Evolutionary conservation across 345 rosid species (phyloP), one percentile per base, ranked within the genome.

Genomic region (Odontarrhena argentea): DNA sequence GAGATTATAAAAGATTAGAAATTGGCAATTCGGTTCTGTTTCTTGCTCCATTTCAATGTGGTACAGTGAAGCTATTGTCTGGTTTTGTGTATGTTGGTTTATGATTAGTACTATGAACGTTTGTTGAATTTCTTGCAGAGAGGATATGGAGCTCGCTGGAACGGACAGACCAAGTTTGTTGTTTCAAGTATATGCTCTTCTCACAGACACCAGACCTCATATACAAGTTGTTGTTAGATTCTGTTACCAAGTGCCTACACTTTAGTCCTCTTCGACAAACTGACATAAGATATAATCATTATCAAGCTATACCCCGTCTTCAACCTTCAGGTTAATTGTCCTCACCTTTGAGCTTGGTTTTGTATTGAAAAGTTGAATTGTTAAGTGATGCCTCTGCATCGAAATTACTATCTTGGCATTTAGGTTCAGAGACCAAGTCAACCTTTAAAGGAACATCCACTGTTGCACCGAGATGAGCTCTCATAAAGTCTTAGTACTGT

Each of bases 401-500:
- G 25, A 91, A 87, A 79, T 87, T 96, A 65, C 96, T 94, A 78
- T 91, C 96, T 7, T 94, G 97, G 99, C 99, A 94, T 79, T 78
- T 94, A 77, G 94, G 87, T 13, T 87, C 96, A 35, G 99, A 91
- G 78, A 80, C 89, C n/a, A 95, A 84, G 57, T 77, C 94, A 13
- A 83, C 87, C 8, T 35, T 86, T n/a, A 91, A 86, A 80, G 97
- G 90, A 74, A 36, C 80, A 69, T 49, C 79, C 56, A 55, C 69
- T 28, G 54, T 71, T 77, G 38, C 78, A 44, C 71, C 81, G 49
- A 79, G 88, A 97, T 94, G 71, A 60, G 81, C 37, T 6, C 41
- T 50, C 53, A 7, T 8, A 55, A 59, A 9, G 48, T 63, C 9
- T 53, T 51, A 12, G 3, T 50, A 42, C 41, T 42, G n/a, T 24